These are phyloP conservation scores for Ceratobasidium theobromae DNA, from an alignment of 1,284 basidiomycete genomes.

Conservation along the genomic window DNA sequence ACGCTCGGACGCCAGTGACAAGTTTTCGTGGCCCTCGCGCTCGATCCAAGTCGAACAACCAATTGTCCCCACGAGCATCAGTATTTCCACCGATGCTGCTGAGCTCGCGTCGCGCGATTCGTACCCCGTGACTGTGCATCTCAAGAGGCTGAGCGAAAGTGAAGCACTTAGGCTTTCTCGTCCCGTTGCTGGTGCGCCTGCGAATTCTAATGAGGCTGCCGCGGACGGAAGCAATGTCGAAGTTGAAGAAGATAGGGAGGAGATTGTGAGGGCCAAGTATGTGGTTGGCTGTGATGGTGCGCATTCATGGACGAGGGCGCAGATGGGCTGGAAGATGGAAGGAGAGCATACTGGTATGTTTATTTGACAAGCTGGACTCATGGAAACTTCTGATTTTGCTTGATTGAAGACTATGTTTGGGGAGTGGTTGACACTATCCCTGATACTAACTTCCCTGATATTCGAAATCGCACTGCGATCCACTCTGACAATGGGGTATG, in stretches of 20 bases:
- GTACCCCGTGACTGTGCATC: slow-evolving; percentile 58
- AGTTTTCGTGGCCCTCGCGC: slow-evolving; percentile 23
- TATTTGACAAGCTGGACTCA: neutral
- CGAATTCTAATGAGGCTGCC: slow-evolving; percentile 26
- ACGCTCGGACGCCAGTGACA: slow-evolving; percentile 1
- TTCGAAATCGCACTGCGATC: slow-evolving; percentile 66
- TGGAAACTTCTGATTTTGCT: neutral
- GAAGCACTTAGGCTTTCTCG: slow-evolving; percentile 17
- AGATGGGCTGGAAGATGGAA: slow-evolving; percentile 68
- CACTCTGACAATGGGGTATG: slow-evolving; percentile 58
- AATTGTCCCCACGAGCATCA: slow-evolving; percentile 55
- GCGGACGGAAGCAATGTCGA: slow-evolving; percentile 19
- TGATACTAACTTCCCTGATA: slow-evolving; percentile 78
- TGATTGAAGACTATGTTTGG: slow-evolving; percentile 64
- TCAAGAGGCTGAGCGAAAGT: slow-evolving; percentile 28
- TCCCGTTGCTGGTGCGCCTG: slow-evolving; percentile 19
- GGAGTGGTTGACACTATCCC: slow-evolving; percentile 73
- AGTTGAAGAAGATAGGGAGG: slow-evolving; percentile 42
- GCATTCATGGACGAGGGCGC: slow-evolving; percentile 78
- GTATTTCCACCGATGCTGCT: slow-evolving; percentile 49
- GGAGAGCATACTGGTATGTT: slow-evolving; percentile 67
- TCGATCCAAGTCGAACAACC: slow-evolving; percentile 58
- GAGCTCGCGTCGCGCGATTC: slow-evolving; percentile 49
- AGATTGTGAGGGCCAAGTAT: slow-evolving; percentile 59
- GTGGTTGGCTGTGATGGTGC: slow-evolving; percentile 72